These are phyloP conservation scores for Nidularia pulvinata DNA, from an alignment of 768 basidiomycete species.

Conservation along the genomic window DNA sequence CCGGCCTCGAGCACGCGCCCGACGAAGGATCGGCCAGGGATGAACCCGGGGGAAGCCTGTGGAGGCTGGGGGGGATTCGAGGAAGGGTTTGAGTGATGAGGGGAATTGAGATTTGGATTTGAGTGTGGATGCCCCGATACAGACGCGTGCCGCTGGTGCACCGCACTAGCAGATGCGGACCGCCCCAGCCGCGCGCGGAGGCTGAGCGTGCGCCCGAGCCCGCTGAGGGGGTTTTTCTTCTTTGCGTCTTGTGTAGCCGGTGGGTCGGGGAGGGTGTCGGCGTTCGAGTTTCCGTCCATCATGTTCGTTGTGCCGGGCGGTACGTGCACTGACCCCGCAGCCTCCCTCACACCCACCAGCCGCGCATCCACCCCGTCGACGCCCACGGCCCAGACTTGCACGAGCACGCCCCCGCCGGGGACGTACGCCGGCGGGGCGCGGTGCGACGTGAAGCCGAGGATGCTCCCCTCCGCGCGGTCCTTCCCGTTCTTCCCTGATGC, in stretches of 20 bases:
- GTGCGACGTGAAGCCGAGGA: conserved; percentile 70
- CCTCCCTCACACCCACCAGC: conserved; percentile 52
- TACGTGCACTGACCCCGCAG: conserved; percentile 15
- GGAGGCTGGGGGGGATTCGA: conserved; percentile 10
- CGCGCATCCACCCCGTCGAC: conserved; percentile 74
- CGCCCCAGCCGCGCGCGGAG: conserved; percentile 8
- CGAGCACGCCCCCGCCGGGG: conserved; percentile 65
- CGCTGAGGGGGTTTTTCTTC: conserved; percentile 3
- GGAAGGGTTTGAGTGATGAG: background rate
- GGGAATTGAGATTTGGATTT: no score
- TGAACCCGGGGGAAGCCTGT: conserved; percentile 54
- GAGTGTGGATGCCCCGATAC: no score
- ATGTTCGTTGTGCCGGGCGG: background rate
- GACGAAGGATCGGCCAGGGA: conserved; percentile 88
- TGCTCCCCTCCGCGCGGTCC: conserved; percentile 16
- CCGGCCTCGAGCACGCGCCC: conserved; percentile 84
- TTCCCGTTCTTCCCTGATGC: conserved; percentile 6
- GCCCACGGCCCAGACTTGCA: conserved; percentile 91
- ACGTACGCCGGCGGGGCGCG: conserved; percentile 75
- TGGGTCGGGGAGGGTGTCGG: conserved; percentile 2
- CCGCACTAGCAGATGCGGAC: no score
- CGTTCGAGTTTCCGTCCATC: no score
- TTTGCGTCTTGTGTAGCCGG: conserved; percentile 4
- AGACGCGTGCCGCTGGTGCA: no score
- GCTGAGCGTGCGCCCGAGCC: conserved; percentile 1